Conservation (phyloP, 139 green algal species). For the Haematococcus sp. region DNA sequence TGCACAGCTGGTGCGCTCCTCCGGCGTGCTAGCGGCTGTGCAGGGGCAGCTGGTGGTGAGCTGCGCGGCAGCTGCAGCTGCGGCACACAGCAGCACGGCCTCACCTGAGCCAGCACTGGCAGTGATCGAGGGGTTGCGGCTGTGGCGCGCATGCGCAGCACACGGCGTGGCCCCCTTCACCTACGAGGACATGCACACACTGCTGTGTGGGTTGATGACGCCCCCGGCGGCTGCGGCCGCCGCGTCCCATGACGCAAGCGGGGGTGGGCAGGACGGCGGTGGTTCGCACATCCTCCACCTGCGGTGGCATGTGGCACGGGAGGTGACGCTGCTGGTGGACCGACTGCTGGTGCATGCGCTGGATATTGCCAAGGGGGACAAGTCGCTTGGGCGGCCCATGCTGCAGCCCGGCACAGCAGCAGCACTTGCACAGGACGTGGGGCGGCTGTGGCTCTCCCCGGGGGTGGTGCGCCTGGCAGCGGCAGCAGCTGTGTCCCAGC, state of each 20-base stretch:
- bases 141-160: constrained; percentile 46
- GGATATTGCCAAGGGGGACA: constrained; percentile 3
- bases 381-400: constrained; percentile 25
- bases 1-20: constrained; percentile 37
- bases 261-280: constrained; percentile 6
- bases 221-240: constrained; percentile 7
- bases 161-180: constrained; percentile 35
- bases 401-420: constrained; percentile 25
- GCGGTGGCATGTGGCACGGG: constrained; percentile 20
- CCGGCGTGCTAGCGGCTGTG: constrained; percentile 25
- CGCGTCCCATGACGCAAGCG: not conserved
- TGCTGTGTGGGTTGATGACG: constrained; percentile 17
- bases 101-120: not conserved
- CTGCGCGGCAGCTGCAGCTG: constrained; percentile 1
- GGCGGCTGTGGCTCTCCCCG: not conserved
- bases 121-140: constrained; percentile 43
- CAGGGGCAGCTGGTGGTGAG: constrained; percentile 22
- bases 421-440: constrained; percentile 13
- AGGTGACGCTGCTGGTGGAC: constrained; percentile 30
- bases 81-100: constrained; percentile 1
- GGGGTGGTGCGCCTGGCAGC: not conserved
- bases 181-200: constrained; percentile 49
- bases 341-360: constrained; percentile 17
- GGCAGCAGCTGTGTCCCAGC: not conserved
- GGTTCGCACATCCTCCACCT: not conserved